Evolutionary conservation across 176 grass and related monocot genomes (phyloP).

Genomic region (Aegilops tauschii): DNA sequence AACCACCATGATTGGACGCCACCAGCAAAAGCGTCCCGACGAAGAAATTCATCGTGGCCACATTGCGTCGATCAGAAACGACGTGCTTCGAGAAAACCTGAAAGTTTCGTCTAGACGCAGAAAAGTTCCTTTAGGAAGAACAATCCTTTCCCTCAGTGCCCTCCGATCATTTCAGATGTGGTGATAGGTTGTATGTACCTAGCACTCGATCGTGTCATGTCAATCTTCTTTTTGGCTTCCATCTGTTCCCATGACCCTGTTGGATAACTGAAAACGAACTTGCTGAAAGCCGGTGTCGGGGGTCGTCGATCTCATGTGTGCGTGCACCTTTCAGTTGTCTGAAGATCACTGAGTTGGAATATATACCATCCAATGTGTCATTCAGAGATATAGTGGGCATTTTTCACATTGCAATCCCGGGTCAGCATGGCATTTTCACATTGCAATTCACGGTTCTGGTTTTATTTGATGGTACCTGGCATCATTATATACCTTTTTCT

Average conservation of each 20-base stretch:
- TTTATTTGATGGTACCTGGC: neutral
- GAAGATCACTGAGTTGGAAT: neutral
- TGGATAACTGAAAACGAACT: neutral
- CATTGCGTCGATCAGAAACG: neutral
- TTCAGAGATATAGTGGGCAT: neutral
- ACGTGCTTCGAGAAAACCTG: neutral
- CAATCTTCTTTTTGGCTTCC: neutral
- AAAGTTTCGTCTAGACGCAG: neutral
- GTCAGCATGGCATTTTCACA: too few relatives aligned
- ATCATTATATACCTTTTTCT: neutral
- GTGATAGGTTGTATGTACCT: neutral
- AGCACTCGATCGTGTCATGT: neutral
- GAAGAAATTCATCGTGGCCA: neutral
- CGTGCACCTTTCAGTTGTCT: neutral
- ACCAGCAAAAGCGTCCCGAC: neutral
- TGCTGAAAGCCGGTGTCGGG: neutral
- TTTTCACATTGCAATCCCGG: neutral
- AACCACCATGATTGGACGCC: neutral
- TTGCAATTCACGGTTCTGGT: neutral
- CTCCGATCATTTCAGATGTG: neutral
- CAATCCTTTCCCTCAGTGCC: neutral
- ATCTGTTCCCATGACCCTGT: neutral
- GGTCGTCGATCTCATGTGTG: neutral
- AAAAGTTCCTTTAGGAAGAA: neutral
- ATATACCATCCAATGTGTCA: neutral